These are phyloP conservation scores for Nicotiana benthamiana DNA, from an alignment of 257 asterid species.

Conservation along the genomic window DNA sequence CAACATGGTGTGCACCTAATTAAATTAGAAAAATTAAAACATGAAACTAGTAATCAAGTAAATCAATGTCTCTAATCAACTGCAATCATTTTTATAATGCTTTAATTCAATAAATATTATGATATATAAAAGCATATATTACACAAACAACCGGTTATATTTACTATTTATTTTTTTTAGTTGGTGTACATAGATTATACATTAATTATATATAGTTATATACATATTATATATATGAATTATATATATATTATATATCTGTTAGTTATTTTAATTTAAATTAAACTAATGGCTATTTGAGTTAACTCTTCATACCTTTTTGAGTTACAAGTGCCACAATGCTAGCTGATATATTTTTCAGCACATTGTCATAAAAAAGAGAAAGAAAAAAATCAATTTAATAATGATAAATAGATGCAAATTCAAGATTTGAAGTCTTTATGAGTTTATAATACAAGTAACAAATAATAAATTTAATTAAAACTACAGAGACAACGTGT, in stretches of 20 bases:
- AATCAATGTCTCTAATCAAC: background rate
- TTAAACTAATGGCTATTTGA: no score
- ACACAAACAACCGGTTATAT: no score
- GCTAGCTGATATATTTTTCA: constrained; percentile 58
- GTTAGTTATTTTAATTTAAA: no score
- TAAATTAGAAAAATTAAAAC: background rate
- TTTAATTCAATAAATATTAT: background rate
- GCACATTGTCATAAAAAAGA: constrained; percentile 29
- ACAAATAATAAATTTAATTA: background rate
- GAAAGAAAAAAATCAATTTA: background rate
- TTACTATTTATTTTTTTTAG: no score
- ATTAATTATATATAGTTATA: no score
- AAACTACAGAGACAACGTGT: no score
- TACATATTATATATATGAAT: no score
- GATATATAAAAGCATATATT: background rate
- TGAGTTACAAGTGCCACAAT: constrained; percentile 59
- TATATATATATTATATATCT: no score
- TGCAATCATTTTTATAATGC: background rate
- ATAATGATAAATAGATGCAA: rapidly evolving
- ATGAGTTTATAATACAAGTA: background rate
- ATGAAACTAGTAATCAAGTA: background rate
- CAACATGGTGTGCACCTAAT: constrained; percentile 76
- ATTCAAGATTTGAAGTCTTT: background rate
- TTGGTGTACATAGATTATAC: no score
- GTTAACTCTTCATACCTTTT: constrained; percentile 32